These are phyloP conservation scores for Paramecium octaurelia DNA, from an alignment of 73 alveolate genomes.

Conservation along the genomic window DNA sequence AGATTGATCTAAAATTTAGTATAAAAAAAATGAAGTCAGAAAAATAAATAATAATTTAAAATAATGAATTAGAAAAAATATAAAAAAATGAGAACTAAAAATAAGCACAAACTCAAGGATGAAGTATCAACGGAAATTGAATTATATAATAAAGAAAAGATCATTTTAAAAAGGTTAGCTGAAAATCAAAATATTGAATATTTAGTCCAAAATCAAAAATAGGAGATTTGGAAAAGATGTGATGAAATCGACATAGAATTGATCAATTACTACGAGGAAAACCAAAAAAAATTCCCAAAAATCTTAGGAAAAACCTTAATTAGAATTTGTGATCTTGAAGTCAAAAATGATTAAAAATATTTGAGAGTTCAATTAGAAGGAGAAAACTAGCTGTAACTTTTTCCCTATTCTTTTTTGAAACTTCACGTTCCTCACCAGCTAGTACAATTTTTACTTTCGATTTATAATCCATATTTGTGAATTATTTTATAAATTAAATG, in stretches of 20 bases:
- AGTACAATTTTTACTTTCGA: neutral
- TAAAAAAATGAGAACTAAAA: neutral
- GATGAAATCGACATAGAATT: neutral
- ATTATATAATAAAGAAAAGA: neutral
- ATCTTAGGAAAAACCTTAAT: neutral
- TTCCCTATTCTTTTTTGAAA: neutral
- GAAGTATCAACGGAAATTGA: neutral
- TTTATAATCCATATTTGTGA: neutral
- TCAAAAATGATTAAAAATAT: neutral
- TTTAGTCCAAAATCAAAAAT: neutral
- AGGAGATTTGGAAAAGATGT: neutral
- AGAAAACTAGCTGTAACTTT: neutral
- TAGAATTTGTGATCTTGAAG: neutral
- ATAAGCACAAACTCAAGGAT: neutral
- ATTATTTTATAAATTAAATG: neutral
- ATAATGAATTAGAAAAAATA: neutral
- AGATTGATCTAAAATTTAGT: neutral
- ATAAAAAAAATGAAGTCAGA: neutral
- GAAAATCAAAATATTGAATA: neutral
- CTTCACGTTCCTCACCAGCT: neutral
- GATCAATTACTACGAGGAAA: neutral
- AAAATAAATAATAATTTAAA: neutral
- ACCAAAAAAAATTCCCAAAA: neutral
- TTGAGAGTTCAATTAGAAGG: neutral
- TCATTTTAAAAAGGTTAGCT: neutral